A percentile compares a stretch with the other conserved stretches of the same genome.
Conservation (phyloP, 108 stramenopile species). For the Skeletonema menzelii region DNA sequence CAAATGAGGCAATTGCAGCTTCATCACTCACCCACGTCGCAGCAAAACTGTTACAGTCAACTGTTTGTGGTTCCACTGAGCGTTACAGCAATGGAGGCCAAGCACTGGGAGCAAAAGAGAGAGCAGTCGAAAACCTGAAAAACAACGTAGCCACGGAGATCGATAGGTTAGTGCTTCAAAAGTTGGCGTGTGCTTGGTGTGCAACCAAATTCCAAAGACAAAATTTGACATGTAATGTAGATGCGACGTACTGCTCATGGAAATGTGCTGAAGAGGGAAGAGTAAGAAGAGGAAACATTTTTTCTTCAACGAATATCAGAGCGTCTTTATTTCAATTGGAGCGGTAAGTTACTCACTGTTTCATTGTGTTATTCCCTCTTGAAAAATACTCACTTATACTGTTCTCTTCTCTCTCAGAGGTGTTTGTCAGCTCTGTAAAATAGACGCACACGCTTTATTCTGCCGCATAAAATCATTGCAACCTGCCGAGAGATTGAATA, state of each 20-base stretch:
- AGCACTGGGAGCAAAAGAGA: slow-evolving; percentile 61
- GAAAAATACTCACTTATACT: not conserved
- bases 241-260: slow-evolving; percentile 61
- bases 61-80: slow-evolving; percentile 37
- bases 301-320: slow-evolving; percentile 50
- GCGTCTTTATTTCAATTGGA: slow-evolving; percentile 63
- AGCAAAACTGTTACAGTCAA: slow-evolving; percentile 29
- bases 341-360: slow-evolving; percentile 36
- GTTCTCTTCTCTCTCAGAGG: slow-evolving; percentile 12
- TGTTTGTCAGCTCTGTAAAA: slow-evolving; percentile 40
- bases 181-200: slow-evolving; percentile 65
- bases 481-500: slow-evolving; percentile 74
- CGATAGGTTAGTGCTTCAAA: slow-evolving; percentile 50
- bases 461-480: slow-evolving; percentile 52
- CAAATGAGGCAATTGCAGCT: slow-evolving; percentile 38
- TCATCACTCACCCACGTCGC: slow-evolving; percentile 28
- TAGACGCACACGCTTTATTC: slow-evolving; percentile 62
- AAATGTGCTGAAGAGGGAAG: slow-evolving; percentile 66
- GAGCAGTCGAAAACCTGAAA: slow-evolving; percentile 45
- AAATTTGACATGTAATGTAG: slow-evolving; percentile 20
- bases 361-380: no score
- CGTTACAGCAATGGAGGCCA: slow-evolving; percentile 38
- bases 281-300: slow-evolving; percentile 62
- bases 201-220: slow-evolving; percentile 21
- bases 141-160: slow-evolving; percentile 43